Evolutionary conservation across 768 basidiomycete species (phyloP).

Genomic region (Mrakia frigida): DNA sequence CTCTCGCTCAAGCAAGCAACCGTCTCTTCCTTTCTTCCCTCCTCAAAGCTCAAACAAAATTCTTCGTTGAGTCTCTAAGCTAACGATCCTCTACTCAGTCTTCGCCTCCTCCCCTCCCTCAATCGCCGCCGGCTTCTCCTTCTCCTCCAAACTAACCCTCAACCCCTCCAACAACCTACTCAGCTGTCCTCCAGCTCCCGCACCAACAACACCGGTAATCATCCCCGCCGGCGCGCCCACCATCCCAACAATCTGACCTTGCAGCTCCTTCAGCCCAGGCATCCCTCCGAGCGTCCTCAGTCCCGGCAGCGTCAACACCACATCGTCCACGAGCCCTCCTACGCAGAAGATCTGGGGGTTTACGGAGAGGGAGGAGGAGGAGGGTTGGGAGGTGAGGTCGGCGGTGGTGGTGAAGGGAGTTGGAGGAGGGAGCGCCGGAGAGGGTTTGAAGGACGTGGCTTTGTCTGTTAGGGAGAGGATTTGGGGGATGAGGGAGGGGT

Average conservation of each 20-base stretch:
- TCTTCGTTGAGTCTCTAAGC: no score
- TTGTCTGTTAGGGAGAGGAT: conserved; percentile 19
- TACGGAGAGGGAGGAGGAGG: not conserved
- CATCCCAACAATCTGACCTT: conserved; percentile 21
- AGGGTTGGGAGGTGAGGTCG: not conserved
- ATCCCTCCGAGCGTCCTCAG: conserved; percentile 20
- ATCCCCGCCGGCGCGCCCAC: conserved; percentile 20
- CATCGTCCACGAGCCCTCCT: conserved; percentile 25
- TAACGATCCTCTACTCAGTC: conserved; percentile 9
- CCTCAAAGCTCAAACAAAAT: no score
- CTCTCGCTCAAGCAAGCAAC: no score
- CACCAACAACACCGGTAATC: conserved; percentile 15
- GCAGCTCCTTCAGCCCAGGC: conserved; percentile 23
- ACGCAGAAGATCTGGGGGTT: conserved; percentile 30
- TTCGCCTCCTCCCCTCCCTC: conserved; percentile 14
- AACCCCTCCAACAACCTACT: conserved; percentile 27
- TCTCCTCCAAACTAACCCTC: conserved; percentile 22
- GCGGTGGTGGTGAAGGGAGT: not conserved
- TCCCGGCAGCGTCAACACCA: conserved; percentile 4
- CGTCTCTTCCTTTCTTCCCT: no score
- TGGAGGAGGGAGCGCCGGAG: not conserved
- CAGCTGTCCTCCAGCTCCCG: conserved; percentile 24
- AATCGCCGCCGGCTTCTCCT: conserved; percentile 7
- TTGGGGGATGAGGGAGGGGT: conserved; percentile 14
- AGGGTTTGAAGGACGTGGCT: conserved; percentile 22